Percentiles rank a stretch among this genome's conserved stretches.
phyloP scores from a whole-genome alignment of 148 eudicot species.

The Nepenthes gracilis region DNA sequence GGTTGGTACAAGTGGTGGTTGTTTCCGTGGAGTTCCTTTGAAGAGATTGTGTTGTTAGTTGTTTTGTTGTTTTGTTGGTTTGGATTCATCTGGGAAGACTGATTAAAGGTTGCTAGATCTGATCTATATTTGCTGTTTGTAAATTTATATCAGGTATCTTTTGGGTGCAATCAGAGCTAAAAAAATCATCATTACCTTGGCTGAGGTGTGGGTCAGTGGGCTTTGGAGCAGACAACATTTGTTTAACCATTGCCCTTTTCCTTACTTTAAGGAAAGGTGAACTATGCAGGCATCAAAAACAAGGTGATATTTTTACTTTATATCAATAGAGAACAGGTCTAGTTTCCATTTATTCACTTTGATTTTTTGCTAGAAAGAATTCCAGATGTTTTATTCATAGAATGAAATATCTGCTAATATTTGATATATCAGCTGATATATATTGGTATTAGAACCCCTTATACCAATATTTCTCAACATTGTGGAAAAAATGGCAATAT shows the following conservation, averaged over 20 bases:
- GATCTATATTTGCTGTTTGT: constrained; percentile 12
- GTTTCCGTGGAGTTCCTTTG: constrained; percentile 63
- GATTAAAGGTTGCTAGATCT: constrained; percentile 15
- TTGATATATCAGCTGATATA: too few relatives aligned
- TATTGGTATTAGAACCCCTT: too few relatives aligned
- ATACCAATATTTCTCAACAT: too few relatives aligned
- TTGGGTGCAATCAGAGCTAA: not conserved
- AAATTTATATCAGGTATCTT: not conserved
- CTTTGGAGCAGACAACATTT: constrained; percentile 12
- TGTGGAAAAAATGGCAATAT: too few relatives aligned
- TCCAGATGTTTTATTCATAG: too few relatives aligned
- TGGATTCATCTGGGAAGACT: constrained; percentile 12
- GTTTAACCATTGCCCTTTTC: constrained; percentile 1
- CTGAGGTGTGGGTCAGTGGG: constrained; percentile 36
- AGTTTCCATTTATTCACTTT: not conserved
- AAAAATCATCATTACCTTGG: constrained; percentile 9
- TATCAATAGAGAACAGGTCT: not conserved
- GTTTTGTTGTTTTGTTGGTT: constrained; percentile 16
- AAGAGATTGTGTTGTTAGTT: constrained; percentile 33
- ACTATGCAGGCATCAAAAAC: constrained; percentile 71
- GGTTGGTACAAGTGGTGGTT: constrained; percentile 76
- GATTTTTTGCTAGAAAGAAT: not conserved
- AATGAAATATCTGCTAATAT: too few relatives aligned
- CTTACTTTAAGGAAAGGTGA: constrained; percentile 17
- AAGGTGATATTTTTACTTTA: constrained; percentile 32